Evolutionary conservation across 352 stramenopile genomes (phyloP), one percentile per base, ranked within the genome.

Genomic region (Phytophthora melonis): DNA sequence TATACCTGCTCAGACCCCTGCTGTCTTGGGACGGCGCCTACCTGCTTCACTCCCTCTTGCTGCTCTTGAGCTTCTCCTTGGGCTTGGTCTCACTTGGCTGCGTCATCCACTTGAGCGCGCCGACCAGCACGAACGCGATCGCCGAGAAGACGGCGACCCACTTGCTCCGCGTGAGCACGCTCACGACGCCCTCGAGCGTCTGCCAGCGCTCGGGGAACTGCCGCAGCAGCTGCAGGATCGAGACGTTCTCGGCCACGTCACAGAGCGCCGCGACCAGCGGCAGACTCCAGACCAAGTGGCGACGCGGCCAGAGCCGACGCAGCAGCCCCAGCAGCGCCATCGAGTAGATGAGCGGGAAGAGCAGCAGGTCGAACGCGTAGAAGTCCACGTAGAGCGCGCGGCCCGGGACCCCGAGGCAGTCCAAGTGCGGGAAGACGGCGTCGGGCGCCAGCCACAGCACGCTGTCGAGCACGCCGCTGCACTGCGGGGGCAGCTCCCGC

Each of bases 321-420:
- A 86, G n/a, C 18, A 77, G 13, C 30, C 79, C 75, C 3, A 65
- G 47, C 19, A 86, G 55, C 39, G 76, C 72, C 14, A 57, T 74
- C 7, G 68, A 62, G 68, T 89, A 89, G 62, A 87, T 75, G n/a
- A 81, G 30, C 11, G 82, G 82, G 75, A 84, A 89, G 32, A 84
- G 58, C 27, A 87, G 21, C 45, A 89, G 67, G 58, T 89, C 82
- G 49, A 87, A 86, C 18, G 55, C 34, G 63, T 86, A 86, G 41
- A 83, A 84, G 13, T 87, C 72, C 43, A 75, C 16, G 63, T 89
- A 87, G 13, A 89, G 59, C 16, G 64, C 63, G 50, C 81, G 66
- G 0, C 81, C 81, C 0, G 60, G 41, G 0, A 32, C 41, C 0
- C 79, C 79, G 18, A 87, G 70, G 56, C 82, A 89, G 63, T 62